Conservation (phyloP, 2,329 filamentous ascomycete species). For the Chrysoporthe puriensis region DNA sequence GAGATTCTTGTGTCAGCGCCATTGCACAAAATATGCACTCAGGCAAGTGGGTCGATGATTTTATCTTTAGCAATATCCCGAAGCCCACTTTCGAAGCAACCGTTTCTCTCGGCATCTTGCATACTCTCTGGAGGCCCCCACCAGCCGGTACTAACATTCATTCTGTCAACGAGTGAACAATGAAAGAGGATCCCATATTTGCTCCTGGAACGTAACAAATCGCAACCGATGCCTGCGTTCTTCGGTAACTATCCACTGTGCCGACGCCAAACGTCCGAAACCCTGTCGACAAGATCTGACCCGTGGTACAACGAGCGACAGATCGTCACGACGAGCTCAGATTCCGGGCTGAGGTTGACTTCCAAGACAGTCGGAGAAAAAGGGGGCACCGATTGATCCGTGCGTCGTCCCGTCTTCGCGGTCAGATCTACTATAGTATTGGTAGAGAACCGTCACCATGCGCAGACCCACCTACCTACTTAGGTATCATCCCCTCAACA, state of each 20-base stretch:
- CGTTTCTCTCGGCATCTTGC: not conserved
- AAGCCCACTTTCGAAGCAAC: constrained; percentile 5
- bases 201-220: not conserved
- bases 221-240: not conserved
- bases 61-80: constrained; percentile 7
- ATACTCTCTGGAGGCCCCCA: not conserved
- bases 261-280: not conserved
- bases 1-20: no score
- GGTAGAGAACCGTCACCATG: not conserved
- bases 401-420: constrained; percentile 1
- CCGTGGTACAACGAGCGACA: no score
- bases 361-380: not conserved
- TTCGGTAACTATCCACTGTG: not conserved
- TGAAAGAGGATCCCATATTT: not conserved
- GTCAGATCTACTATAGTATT: not conserved
- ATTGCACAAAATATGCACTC: no score
- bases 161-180: not conserved
- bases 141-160: not conserved
- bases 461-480: not conserved
- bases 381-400: constrained; percentile 2
- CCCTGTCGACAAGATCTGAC: not conserved
- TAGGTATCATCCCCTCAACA: not conserved
- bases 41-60: constrained; percentile 4
- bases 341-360: not conserved
- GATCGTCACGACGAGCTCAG: not conserved